Evolutionary conservation across 257 asterid species (phyloP), one percentile per base, ranked within the genome.

Genomic region (Petunia secreta): DNA sequence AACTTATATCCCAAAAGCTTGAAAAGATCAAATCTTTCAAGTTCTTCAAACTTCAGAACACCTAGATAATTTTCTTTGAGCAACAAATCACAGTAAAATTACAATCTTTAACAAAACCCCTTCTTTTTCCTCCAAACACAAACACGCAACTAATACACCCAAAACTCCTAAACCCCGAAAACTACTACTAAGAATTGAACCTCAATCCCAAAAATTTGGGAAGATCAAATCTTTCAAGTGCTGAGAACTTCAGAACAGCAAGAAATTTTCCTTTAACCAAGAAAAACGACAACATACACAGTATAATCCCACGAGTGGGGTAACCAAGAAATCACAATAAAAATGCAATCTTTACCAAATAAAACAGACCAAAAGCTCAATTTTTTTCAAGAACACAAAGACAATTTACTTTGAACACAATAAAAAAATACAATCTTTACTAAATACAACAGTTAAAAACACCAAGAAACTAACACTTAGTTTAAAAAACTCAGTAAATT

Each of bases 121-220:
- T 87, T 88, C 92, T 59, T 85, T 88, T 16, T 83, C 95, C 87
- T 90, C 97, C 98, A 94, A 92, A 86, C 89, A 84, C 25, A 25
- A 25, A 25, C 25, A 25, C 25, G 0, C 25, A 25, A 25, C 25
- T 25, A 25, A 25, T 25, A 6, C 2, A 48, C 53, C 6, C 2
- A 48, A 1, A 3, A 46, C 53, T 9, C 53, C 9, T 5, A 46
- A 46, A 46, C 1, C 53, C 8, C 8, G 7, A 46, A 46, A 46
- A 46, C 53, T 6, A 5, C 8, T 48, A 48, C 9, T 9, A 48
- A 48, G 53, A 48, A 48, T 5, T 48, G 62, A 4, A 55, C 62
- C 40, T 65, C 0, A 6, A 65, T 48, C 53, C 53, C 53, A 8
- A 25, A 25, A 25, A 48, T 9, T 48, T 5, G 53, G 8, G 8